Base-by-base conservation (phyloP, 495 filamentous ascomycete species). In the Margaritispora aquatica region DNA sequence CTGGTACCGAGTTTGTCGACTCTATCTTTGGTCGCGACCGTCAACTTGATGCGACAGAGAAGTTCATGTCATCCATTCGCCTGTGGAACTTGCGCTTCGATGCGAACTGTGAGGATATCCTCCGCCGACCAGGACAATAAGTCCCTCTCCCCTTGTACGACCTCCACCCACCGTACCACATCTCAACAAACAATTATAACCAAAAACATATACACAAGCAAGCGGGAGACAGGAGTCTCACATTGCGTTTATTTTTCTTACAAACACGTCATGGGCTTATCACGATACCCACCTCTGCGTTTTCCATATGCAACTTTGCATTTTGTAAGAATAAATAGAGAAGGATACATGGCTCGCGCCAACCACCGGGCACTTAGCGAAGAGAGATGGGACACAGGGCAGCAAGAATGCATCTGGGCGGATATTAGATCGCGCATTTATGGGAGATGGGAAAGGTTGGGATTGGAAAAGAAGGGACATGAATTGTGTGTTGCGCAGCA, bases 21-120 rank as follows among this genome's bases (percentile, higher is more conserved):
- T 90, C 92, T 49, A 90, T 98, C 63, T 98, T 97, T 68, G 95
- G 94, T 64, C 84, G 88, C 60, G 94, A 97, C 68, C 85, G 92
- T 55, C 88, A 96, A 71, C 79, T 96, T 41, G 88, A 96, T 71
- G 85, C 85, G 70, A 97, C 94, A n/a, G 90, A 97, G 78, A 87
- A 87, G 74, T 80, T 97, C 74, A 97, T 97, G 94, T 84, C 88
- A 62, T 86, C 86, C 54, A 87, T 97, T 69, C 84, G 88, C n/a
- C 79, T 93, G 11, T 98, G 94, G 92, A 90, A 88, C 68, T 85
- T 96, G 75, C 86, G 94, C 21, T 98, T 97, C 69, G 92, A 97
- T 68, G 89, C 89, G 69, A 96, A 97, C 79, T 96, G 91, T 76
- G 47, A 50, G 67, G 88, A 90, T 9, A 94, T 97, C 57, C 76